Evolutionary conservation across 2,329 filamentous ascomycete genomes (phyloP).

Genomic region (Trichoderma endophyticum): DNA sequence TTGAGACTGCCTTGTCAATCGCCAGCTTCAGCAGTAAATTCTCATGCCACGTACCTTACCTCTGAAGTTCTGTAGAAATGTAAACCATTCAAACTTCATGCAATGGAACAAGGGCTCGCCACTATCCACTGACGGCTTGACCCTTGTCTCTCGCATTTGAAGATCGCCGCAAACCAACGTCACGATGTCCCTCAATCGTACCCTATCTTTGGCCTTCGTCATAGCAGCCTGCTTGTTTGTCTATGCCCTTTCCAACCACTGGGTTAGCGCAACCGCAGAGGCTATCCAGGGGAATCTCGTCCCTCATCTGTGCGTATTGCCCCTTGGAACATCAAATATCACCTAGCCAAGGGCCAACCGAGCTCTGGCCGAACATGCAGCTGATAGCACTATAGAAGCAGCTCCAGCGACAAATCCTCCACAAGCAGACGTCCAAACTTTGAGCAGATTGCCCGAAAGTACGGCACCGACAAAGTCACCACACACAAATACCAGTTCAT

Average conservation of each 20-base stretch:
- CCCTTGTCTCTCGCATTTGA: neutral
- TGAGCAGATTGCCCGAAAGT: constrained; percentile 31
- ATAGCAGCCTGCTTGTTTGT: constrained; percentile 14
- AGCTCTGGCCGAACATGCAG: neutral
- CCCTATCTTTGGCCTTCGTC: neutral
- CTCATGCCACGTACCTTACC: too few relatives aligned
- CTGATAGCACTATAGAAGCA: neutral
- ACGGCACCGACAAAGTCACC: constrained; percentile 41
- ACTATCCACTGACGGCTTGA: neutral
- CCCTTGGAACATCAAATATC: neutral
- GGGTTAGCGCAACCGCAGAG: neutral
- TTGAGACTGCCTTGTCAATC: neutral
- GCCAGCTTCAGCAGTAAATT: neutral
- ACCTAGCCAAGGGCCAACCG: neutral
- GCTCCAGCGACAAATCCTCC: neutral
- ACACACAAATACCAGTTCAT: constrained; percentile 38
- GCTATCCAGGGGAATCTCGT: constrained; percentile 9
- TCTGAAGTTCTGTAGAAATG: neutral
- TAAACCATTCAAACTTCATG: neutral
- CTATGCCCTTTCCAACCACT: constrained; percentile 16
- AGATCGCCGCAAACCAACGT: neutral
- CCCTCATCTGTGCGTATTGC: constrained; percentile 8
- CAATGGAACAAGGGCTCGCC: neutral
- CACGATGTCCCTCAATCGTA: constrained; percentile 16
- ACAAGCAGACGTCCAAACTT: constrained; percentile 10